Conservation (phyloP, 2,329 filamentous ascomycete genomes). For the Emmonsiellopsis sp. region DNA sequence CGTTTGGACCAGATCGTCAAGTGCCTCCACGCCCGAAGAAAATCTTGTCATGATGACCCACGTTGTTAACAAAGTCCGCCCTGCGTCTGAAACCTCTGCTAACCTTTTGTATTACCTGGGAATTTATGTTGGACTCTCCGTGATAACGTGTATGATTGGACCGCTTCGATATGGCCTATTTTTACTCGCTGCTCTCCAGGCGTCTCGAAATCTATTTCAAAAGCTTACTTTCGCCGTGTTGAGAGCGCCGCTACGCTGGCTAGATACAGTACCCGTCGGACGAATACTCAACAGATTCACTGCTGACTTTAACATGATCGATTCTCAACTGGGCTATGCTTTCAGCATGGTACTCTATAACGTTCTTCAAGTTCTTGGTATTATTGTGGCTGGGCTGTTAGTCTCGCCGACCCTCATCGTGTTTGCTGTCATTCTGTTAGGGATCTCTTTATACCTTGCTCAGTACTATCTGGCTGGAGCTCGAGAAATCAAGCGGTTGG, state of each 20-base stretch:
- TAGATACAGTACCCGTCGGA: constrained; percentile 70
- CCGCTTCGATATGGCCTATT: constrained; percentile 56
- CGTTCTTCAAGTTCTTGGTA: constrained; percentile 54
- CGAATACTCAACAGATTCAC: constrained; percentile 72
- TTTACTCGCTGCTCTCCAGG: constrained; percentile 56
- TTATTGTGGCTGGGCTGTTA: constrained; percentile 58
- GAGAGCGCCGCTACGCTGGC: constrained; percentile 65
- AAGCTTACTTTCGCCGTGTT: constrained; percentile 59
- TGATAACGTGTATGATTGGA: constrained; percentile 49
- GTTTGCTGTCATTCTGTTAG: constrained; percentile 50
- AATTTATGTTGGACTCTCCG: constrained; percentile 56
- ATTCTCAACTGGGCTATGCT: constrained; percentile 57
- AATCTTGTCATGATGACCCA: constrained; percentile 10
- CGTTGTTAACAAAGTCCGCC: constrained; percentile 1
- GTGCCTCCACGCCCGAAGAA: constrained; percentile 6
- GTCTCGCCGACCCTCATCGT: constrained; percentile 60
- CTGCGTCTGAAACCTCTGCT: background rate
- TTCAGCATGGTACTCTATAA: constrained; percentile 53
- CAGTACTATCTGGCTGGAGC: constrained; percentile 59
- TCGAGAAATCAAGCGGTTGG: constrained; percentile 66
- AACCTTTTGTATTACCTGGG: constrained; percentile 56
- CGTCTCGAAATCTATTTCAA: constrained; percentile 60
- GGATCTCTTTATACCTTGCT: constrained; percentile 50
- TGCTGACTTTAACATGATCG: constrained; percentile 65
- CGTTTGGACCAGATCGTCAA: constrained; percentile 34